These are phyloP conservation scores for Hypoxylon fragiforme DNA, from an alignment of 495 filamentous ascomycete genomes.

Conservation along the genomic window DNA sequence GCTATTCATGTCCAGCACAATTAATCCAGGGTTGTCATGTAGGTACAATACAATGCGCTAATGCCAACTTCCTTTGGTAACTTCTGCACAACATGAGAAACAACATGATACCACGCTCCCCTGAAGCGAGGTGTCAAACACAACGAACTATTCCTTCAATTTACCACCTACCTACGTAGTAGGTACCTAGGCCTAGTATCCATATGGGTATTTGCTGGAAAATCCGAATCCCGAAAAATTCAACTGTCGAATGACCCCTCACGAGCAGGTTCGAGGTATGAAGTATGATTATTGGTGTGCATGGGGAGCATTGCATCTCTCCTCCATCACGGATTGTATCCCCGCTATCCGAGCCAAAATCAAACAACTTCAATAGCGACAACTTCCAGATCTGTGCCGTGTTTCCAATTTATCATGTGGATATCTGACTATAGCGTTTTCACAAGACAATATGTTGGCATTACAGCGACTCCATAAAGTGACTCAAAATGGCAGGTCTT, in stretches of 20 bases:
- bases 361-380: background rate
- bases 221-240: conserved; percentile 8
- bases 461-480: conserved; percentile 7
- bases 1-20: conserved; percentile 5
- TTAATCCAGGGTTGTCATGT: no score
- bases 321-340: background rate
- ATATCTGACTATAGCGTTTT: conserved; percentile 5
- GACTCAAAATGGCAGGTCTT: conserved; percentile 24
- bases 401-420: conserved; percentile 21
- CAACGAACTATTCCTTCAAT: conserved; percentile 3
- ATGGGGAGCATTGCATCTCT: background rate
- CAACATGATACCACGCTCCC: conserved; percentile 5
- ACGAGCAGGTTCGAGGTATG: background rate
- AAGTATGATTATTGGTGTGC: no score
- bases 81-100: conserved; percentile 8
- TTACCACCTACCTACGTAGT: no score
- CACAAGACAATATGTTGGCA: conserved; percentile 17
- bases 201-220: background rate
- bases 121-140: conserved; percentile 7
- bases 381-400: conserved; percentile 1
- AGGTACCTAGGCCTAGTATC: no score
- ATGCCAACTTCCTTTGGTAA: conserved; percentile 3
- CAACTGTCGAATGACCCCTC: background rate
- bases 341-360: background rate
- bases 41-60: conserved; percentile 14